Percentiles rank a stretch among this genome's conserved stretches.
These are phyloP conservation scores for Torulaspora delbrueckii DNA, from an alignment of 805 yeast species.

Conservation along the genomic window DNA sequence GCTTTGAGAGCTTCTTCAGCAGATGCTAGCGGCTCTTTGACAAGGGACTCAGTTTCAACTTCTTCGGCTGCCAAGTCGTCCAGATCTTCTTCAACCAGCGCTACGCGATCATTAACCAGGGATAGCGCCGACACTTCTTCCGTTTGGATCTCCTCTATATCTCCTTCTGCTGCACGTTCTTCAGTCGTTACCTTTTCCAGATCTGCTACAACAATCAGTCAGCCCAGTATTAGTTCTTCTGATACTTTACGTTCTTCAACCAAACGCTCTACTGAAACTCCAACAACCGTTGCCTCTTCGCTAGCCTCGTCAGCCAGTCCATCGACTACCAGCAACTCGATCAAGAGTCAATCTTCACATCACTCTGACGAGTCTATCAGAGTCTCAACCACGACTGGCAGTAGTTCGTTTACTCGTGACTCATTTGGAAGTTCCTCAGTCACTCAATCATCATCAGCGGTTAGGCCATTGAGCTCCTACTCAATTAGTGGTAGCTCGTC, in stretches of 20 bases:
- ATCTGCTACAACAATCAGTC: too few species aligned
- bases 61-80: slow-evolving; percentile 1
- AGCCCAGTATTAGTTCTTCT: too few species aligned
- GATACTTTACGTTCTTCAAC: too few species aligned
- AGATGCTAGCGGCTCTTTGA: background rate
- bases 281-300: background rate
- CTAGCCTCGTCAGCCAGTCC: background rate
- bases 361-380: background rate
- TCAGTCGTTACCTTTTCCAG: background rate
- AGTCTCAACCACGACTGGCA: too few species aligned
- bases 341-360: background rate
- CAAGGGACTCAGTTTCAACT: slow-evolving; percentile 5
- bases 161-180: background rate
- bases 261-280: background rate
- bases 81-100: slow-evolving; percentile 1
- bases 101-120: background rate
- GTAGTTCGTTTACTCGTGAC: too few species aligned
- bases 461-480: too few species aligned
- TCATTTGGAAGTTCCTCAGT: too few species aligned
- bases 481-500: too few species aligned
- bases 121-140: background rate
- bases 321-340: background rate
- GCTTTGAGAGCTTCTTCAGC: background rate
- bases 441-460: too few species aligned
- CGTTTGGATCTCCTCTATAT: background rate